These are phyloP conservation scores for Phyllosticta citrichinensis DNA, from an alignment of 2,329 filamentous ascomycete species.

Conservation along the genomic window DNA sequence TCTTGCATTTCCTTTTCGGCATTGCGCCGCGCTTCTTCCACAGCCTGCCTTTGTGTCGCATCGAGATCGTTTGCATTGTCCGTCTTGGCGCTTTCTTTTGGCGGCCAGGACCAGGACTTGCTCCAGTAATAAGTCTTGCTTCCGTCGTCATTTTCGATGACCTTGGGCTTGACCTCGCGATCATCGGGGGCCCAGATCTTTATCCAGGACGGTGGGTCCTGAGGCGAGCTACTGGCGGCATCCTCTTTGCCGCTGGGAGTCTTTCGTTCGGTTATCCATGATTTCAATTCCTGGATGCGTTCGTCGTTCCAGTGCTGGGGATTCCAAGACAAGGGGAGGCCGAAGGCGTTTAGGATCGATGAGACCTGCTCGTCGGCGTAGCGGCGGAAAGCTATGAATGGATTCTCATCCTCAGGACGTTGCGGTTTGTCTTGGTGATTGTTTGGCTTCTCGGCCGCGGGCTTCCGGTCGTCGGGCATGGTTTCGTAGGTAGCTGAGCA, in stretches of 20 bases:
- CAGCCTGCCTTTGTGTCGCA: not conserved
- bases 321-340: conserved; percentile 27
- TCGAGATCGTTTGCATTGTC: not conserved
- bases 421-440: conserved; percentile 23
- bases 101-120: conserved; percentile 6
- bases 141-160: conserved; percentile 4
- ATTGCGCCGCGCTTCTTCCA: conserved; percentile 2
- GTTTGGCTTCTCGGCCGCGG: not conserved
- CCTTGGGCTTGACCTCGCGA: conserved; percentile 8
- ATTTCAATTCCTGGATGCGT: not conserved
- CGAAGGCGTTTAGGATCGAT: conserved; percentile 42
- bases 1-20: conserved; percentile 6
- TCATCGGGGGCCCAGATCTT: not conserved
- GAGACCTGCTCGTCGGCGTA: conserved; percentile 50
- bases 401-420: conserved; percentile 15
- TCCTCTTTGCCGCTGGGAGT: not conserved
- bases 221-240: not conserved
- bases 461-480: conserved; percentile 6
- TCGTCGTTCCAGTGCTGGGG: conserved; percentile 16
- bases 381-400: conserved; percentile 51
- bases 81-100: not conserved
- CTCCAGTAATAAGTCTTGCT: conserved; percentile 8
- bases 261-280: not conserved
- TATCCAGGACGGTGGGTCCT: not conserved
- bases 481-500: not conserved